These are phyloP conservation scores for Colletotrichum liaoningense DNA, from an alignment of 2,329 filamentous ascomycete species.

Conservation along the genomic window DNA sequence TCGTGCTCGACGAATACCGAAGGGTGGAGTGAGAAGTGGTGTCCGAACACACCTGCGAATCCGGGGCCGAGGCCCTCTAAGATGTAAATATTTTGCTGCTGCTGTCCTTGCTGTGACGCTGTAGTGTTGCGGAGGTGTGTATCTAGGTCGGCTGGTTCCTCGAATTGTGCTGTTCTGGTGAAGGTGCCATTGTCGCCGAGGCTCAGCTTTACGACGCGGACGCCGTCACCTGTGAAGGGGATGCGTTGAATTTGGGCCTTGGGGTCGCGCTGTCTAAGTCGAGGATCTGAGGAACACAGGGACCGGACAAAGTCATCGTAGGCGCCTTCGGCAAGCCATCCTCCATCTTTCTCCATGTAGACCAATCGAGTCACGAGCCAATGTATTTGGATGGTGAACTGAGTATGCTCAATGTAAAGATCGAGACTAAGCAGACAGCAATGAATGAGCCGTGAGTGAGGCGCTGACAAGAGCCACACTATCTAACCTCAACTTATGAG, in stretches of 20 bases:
- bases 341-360: slow-evolving; percentile 23
- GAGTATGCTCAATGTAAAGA: background rate
- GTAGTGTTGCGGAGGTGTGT: slow-evolving; percentile 15
- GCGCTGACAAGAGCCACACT: background rate
- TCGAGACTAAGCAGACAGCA: background rate
- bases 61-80: slow-evolving; percentile 39
- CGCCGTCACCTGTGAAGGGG: slow-evolving; percentile 34
- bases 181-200: slow-evolving; percentile 29
- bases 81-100: slow-evolving; percentile 36
- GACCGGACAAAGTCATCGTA: slow-evolving; percentile 34
- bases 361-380: background rate
- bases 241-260: slow-evolving; percentile 37
- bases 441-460: background rate
- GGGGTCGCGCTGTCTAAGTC: slow-evolving; percentile 37
- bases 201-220: slow-evolving; percentile 35
- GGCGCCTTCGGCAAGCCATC: slow-evolving; percentile 26
- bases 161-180: slow-evolving; percentile 27
- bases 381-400: background rate
- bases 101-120: background rate
- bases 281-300: slow-evolving; percentile 36
- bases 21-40: slow-evolving; percentile 39
- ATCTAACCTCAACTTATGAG: background rate
- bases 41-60: slow-evolving; percentile 37
- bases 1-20: slow-evolving; percentile 42
- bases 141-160: slow-evolving; percentile 2